A percentile compares a stretch with the other conserved stretches of the same genome.
Evolutionary conservation across 23 red algal species (phyloP).

Genomic region (Agarophyton chilense): DNA sequence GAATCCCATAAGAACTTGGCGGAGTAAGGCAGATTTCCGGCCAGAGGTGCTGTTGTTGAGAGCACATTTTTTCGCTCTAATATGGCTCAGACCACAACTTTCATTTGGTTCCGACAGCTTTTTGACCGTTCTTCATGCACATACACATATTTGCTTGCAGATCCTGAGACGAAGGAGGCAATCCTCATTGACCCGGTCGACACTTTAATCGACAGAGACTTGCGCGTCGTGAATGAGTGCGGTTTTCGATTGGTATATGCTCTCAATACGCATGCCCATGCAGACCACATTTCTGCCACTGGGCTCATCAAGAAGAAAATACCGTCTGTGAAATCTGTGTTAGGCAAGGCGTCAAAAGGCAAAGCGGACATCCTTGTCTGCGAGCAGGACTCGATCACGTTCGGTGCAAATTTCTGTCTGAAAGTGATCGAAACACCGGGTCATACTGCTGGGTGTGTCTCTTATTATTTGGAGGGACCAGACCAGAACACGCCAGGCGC

Average conservation of each 20-base stretch:
- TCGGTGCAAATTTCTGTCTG: constrained; percentile 42
- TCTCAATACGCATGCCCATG: constrained; percentile 89
- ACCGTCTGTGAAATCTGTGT: constrained; percentile 50
- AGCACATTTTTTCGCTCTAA: not conserved
- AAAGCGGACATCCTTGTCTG: constrained; percentile 63
- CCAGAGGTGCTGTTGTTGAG: not conserved
- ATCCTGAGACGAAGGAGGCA: constrained; percentile 30
- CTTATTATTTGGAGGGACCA: constrained; percentile 37
- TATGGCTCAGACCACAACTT: not conserved
- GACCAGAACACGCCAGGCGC: not conserved
- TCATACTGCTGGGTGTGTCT: constrained; percentile 82
- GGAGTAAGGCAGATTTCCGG: not conserved
- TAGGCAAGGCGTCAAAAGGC: constrained; percentile 36
- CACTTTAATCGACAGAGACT: constrained; percentile 53
- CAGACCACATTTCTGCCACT: constrained; percentile 86
- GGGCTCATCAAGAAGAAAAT: constrained; percentile 56
- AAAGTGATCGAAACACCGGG: constrained; percentile 74
- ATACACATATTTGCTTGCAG: constrained; percentile 81
- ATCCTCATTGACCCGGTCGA: constrained; percentile 89
- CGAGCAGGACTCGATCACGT: constrained; percentile 20
- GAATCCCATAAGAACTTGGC: not conserved
- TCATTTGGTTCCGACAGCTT: constrained; percentile 61
- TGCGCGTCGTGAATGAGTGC: constrained; percentile 12
- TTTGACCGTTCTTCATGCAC: constrained; percentile 85
- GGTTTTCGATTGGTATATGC: constrained; percentile 51